Evolutionary conservation across 164 flowering plant species (phyloP), one percentile per base, ranked within the genome.

Genomic region (Aristolochia californica): DNA sequence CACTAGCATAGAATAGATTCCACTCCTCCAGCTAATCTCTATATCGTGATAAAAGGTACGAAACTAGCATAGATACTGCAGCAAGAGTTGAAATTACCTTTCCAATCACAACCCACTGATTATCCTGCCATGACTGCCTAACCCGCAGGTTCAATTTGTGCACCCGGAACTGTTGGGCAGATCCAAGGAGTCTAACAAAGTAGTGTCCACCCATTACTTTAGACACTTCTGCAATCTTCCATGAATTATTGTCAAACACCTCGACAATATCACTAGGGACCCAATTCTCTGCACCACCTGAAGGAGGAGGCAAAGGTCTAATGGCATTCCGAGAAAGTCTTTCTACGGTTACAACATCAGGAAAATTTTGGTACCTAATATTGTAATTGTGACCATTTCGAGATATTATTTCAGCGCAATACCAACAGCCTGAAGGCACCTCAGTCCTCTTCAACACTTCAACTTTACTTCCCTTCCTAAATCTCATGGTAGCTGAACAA

Each of bases 301-400:
- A 49, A 10, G 49, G 26, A 48, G 88, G 89, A 56, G 91, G 94
- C 58, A 71, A 74, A 23, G 96, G 97, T 72, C 97, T 78, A 23
- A 87, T 71, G 22, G 64, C 68, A 60, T 74, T 85, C 74, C 79
- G 75, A 14, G 90, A 58, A 18, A 88, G 88, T 71, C 74, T 73
- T 45, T 80, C 87, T 54, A 72, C 60, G 23, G 59, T 22, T 21
- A 25, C 52, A n/a, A 68, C 66, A 56, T 57, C 72, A 0, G 43
- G 47, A 55, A 60, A 13, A 17, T 30, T 52, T 20, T 68, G 80
- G 73, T 83, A 91, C 61, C 67, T 70, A 47, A 90, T 80, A 27
- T 67, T 68, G 62, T 84, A 90, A 60, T 64, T 63, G 58, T 76
- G 83, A n/a, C 95, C 93, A 78, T 86, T 75, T 20, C 95, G 88